phyloP scores from a whole-genome alignment of 2,329 filamentous ascomycete genomes.

The Curvularia hawaiiensis region DNA sequence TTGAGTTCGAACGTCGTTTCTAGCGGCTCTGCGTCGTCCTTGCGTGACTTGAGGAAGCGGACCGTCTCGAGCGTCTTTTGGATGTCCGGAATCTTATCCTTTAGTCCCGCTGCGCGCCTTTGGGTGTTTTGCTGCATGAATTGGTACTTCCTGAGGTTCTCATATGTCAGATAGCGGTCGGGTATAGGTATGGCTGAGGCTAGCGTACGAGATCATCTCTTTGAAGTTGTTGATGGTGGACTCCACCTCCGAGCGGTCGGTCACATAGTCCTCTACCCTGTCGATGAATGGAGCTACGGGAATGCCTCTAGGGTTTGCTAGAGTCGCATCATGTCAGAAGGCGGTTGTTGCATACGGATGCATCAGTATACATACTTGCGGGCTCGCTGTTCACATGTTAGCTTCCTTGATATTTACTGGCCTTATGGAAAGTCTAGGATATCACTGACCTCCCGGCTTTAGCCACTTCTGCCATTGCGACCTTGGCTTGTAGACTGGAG shows the following conservation, averaged over 20 bases:
- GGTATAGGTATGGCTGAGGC: not conserved
- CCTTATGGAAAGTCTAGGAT: not conserved
- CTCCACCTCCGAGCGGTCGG: constrained; percentile 78
- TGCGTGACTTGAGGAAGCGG: constrained; percentile 77
- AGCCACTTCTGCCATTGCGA: constrained; percentile 36
- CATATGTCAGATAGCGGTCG: constrained; percentile 14
- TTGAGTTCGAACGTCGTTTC: constrained; percentile 96
- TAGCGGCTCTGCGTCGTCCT: constrained; percentile 72
- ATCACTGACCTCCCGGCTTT: constrained; percentile 33
- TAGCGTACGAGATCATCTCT: constrained; percentile 84
- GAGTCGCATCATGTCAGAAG: constrained; percentile 39
- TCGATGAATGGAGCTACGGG: constrained; percentile 19
- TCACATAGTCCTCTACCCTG: constrained; percentile 78
- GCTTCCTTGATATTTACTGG: not conserved
- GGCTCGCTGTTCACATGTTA: constrained; percentile 10
- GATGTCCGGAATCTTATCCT: constrained; percentile 97
- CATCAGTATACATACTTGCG: constrained; percentile 8
- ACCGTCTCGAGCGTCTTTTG: constrained; percentile 95
- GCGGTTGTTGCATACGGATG: not conserved
- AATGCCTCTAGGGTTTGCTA: constrained; percentile 17
- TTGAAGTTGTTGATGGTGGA: constrained; percentile 81
- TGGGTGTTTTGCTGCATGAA: constrained; percentile 98
- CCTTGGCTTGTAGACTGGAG: constrained; percentile 6
- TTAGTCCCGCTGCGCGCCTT: constrained; percentile 77
- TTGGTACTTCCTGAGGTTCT: constrained; percentile 83